Percentiles rank a stretch among this genome's conserved stretches.
Conservation (phyloP, 2,329 filamentous ascomycete genomes). For the Rachicladosporium sp. region DNA sequence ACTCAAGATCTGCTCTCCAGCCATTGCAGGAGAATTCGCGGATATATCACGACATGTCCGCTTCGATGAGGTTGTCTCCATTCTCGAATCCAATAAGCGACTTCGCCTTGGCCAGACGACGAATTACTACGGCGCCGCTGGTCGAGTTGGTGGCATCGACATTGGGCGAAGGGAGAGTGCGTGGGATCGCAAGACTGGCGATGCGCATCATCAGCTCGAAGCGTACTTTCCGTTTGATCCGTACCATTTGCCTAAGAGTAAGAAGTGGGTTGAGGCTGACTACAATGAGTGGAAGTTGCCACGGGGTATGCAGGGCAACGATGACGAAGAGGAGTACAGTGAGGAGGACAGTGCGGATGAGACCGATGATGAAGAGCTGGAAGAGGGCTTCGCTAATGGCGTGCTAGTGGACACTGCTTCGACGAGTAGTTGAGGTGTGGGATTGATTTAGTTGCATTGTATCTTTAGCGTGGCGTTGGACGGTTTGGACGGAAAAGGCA, state of each 20-base stretch:
- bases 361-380: conserved; percentile 3
- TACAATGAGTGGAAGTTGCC: conserved; percentile 73
- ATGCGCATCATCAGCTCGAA: conserved; percentile 74
- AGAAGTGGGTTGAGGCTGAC: conserved; percentile 73
- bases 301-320: conserved; percentile 46
- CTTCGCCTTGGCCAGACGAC: conserved; percentile 64
- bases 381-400: not conserved
- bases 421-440: conserved; percentile 5
- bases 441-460: not conserved
- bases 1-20: conserved; percentile 82
- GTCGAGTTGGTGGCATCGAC: conserved; percentile 33
- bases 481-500: too few relatives aligned
- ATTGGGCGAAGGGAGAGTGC: conserved; percentile 44
- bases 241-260: conserved; percentile 78
- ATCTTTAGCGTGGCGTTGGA: too few relatives aligned
- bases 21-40: conserved; percentile 85
- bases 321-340: conserved; percentile 36
- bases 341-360: conserved; percentile 30
- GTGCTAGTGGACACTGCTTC: conserved; percentile 6
- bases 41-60: conserved; percentile 73
- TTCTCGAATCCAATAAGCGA: conserved; percentile 86
- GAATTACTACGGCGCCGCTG: conserved; percentile 30
- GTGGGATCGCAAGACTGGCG: conserved; percentile 46
- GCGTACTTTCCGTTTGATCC: conserved; percentile 97
- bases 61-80: conserved; percentile 78